These are phyloP conservation scores for Penicillium thymicola DNA, from an alignment of 2,329 filamentous ascomycete genomes.

Conservation along the genomic window DNA sequence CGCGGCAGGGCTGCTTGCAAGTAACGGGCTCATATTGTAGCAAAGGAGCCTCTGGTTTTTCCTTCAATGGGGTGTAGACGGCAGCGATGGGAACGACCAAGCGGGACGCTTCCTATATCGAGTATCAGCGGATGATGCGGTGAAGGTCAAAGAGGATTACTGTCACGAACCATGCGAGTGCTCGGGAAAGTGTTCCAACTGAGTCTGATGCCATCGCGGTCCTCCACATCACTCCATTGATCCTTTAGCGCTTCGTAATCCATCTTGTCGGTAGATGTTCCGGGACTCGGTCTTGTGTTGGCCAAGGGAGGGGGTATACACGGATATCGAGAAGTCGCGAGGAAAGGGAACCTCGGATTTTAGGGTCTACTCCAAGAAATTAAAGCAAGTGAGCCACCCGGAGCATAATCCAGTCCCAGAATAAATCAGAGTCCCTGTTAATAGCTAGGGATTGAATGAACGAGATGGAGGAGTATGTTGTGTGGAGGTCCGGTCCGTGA, in stretches of 20 bases:
- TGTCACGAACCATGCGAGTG: constrained; percentile 77
- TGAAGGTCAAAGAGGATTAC: constrained; percentile 8
- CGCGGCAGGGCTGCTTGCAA: constrained; percentile 93
- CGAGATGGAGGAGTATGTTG: constrained; percentile 35
- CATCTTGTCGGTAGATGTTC: constrained; percentile 54
- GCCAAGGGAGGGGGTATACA: constrained; percentile 25
- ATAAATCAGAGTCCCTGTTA: constrained; percentile 26
- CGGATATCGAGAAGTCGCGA: constrained; percentile 18
- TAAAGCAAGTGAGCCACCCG: constrained; percentile 21
- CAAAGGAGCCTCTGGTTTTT: constrained; percentile 80
- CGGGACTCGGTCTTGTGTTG: constrained; percentile 23
- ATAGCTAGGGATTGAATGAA: constrained; percentile 27
- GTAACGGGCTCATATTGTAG: constrained; percentile 95
- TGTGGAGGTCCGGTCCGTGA: constrained; percentile 33
- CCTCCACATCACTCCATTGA: constrained; percentile 94
- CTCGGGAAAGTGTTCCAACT: constrained; percentile 99
- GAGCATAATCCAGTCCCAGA: constrained; percentile 33
- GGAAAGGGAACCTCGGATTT: constrained; percentile 14
- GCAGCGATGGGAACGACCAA: constrained; percentile 95
- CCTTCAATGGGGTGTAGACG: constrained; percentile 92
- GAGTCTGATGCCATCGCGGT: constrained; percentile 89
- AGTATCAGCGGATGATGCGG: constrained; percentile 29
- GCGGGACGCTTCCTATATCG: constrained; percentile 76
- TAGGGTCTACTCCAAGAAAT: constrained; percentile 19
- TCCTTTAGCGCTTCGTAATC: constrained; percentile 93